Conservation (phyloP, 495 filamentous ascomycete genomes). For the Xylaria telfairii region DNA sequence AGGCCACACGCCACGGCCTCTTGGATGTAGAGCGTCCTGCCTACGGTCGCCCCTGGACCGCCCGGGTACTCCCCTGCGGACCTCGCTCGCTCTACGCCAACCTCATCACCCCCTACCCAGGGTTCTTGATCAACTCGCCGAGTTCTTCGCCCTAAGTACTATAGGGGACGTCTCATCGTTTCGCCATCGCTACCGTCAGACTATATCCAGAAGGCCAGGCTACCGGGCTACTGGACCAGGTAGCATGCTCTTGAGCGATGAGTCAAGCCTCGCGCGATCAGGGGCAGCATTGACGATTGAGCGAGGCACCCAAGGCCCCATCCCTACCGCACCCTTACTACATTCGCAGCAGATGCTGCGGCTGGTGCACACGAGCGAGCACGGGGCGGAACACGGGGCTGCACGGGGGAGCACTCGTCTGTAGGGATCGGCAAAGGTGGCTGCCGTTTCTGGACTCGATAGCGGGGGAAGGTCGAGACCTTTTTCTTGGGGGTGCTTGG, state of each 20-base stretch:
- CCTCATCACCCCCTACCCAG: neutral
- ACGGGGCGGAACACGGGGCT: neutral
- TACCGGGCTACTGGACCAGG: no score
- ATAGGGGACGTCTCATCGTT: neutral
- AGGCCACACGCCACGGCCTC: constrained; percentile 4
- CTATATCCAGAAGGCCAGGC: neutral
- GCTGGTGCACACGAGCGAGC: neutral
- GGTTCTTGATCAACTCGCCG: neutral
- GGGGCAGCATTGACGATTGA: neutral
- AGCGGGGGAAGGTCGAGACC: constrained; percentile 2
- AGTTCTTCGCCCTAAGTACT: neutral
- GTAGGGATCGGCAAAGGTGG: constrained; percentile 8
- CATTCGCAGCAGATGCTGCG: neutral
- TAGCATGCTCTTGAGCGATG: constrained; percentile 1
- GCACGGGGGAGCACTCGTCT: neutral
- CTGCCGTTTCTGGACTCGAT: constrained; percentile 16
- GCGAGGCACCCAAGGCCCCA: neutral
- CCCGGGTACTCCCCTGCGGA: neutral
- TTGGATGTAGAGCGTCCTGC: constrained; percentile 1
- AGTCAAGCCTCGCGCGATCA: neutral
- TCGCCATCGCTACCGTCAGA: constrained; percentile 4
- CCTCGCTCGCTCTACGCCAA: neutral
- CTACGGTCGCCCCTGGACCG: neutral
- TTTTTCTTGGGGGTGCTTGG: constrained; percentile 1
- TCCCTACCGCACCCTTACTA: neutral